Evolutionary conservation across 768 basidiomycete species (phyloP).

Genomic region (Favolaschia claudopus): DNA sequence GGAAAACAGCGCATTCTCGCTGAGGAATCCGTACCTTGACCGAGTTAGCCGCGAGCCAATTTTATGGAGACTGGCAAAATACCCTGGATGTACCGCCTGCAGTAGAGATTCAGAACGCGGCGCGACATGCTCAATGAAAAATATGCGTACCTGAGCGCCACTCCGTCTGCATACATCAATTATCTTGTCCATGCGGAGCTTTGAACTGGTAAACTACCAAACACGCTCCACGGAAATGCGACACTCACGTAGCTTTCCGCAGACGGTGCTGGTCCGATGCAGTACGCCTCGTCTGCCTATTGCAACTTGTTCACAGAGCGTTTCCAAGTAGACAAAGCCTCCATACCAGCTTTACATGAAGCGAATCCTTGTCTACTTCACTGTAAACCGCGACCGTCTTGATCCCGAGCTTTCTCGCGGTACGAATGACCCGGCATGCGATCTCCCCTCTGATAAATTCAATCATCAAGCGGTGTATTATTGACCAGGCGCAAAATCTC

Average conservation of each 20-base stretch:
- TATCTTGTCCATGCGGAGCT: conserved; percentile 91
- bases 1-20: conserved; percentile 89
- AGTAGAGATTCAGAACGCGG: conserved; percentile 5
- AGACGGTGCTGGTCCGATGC: conserved; percentile 91
- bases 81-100: conserved; percentile 94
- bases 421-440: conserved; percentile 93
- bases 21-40: conserved; percentile 84
- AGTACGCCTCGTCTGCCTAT: conserved; percentile 88
- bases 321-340: neutral
- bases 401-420: conserved; percentile 87
- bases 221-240: neutral
- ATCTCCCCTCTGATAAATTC: conserved; percentile 80
- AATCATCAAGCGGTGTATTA: neutral
- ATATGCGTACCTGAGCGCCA: conserved; percentile 77
- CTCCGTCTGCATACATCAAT: conserved; percentile 81
- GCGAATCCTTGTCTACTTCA: conserved; percentile 79
- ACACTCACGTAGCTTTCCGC: conserved; percentile 85
- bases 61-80: conserved; percentile 23
- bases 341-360: conserved; percentile 84
- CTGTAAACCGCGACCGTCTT: conserved; percentile 93
- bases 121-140: neutral
- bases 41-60: neutral
- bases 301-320: neutral
- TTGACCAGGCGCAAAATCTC: conserved; percentile 7
- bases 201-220: neutral